Percentiles rank a stretch among this genome's conserved stretches.
These are phyloP conservation scores for Trametes meyenii DNA, from an alignment of 768 basidiomycete genomes.

Conservation along the genomic window DNA sequence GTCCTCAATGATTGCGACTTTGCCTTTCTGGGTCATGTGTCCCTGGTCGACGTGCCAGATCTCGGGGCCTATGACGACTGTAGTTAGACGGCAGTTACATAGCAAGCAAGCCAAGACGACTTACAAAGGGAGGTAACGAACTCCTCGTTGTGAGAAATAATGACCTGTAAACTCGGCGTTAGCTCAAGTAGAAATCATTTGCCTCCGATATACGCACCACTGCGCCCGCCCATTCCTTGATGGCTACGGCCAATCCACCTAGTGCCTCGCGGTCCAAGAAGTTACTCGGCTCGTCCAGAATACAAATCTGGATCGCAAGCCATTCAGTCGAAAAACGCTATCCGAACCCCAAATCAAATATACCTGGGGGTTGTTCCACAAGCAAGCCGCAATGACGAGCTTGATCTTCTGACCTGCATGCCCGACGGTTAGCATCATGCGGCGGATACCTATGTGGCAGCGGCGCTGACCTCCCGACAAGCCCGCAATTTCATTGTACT, in stretches of 20 bases:
- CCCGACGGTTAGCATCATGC: slow-evolving; percentile 12
- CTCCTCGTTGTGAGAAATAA: slow-evolving; percentile 95
- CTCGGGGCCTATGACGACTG: slow-evolving; percentile 65
- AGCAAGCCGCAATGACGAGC: slow-evolving; percentile 89
- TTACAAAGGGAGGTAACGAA: slow-evolving; percentile 81
- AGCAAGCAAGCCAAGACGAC: slow-evolving; percentile 34
- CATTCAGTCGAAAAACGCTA: slow-evolving; percentile 16
- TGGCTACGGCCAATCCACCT: slow-evolving; percentile 92
- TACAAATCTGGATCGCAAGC: slow-evolving; percentile 52
- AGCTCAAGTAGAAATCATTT: slow-evolving; percentile 18
- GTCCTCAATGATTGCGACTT: slow-evolving; percentile 83
- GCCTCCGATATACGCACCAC: slow-evolving; percentile 54
- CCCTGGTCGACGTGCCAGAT: slow-evolving; percentile 95
- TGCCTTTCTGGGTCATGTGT: slow-evolving; percentile 85
- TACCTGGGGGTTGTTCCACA: slow-evolving; percentile 96
- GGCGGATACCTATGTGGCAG: not conserved
- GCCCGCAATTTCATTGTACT: slow-evolving; percentile 96
- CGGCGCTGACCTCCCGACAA: slow-evolving; percentile 77
- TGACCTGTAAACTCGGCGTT: slow-evolving; percentile 55
- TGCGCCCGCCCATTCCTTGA: slow-evolving; percentile 92
- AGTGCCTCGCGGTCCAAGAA: slow-evolving; percentile 97
- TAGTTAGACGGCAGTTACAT: slow-evolving; percentile 21
- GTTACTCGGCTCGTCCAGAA: slow-evolving; percentile 92
- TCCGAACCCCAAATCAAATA: slow-evolving; percentile 21
- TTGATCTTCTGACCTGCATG: slow-evolving; percentile 92